phyloP scores from a whole-genome alignment of 1,139 yeast species.

The Hansenula anomala region DNA sequence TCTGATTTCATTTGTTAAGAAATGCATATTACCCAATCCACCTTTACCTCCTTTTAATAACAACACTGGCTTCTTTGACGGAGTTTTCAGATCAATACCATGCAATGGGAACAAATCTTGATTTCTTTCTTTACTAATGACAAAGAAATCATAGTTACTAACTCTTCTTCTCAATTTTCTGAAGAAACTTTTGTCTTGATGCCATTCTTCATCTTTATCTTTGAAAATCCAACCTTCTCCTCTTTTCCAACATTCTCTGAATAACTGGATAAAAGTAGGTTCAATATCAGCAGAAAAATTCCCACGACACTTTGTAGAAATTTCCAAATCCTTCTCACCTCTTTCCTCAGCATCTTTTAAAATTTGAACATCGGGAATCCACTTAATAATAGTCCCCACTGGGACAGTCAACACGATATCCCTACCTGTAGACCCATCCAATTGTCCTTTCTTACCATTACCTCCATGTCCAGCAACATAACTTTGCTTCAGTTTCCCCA shows the following conservation, averaged over 20 bases:
- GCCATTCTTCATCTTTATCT: constrained; percentile 62
- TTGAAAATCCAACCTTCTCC: constrained; percentile 90
- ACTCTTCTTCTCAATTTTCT: constrained; percentile 57
- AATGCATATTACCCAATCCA: constrained; percentile 96
- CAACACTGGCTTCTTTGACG: constrained; percentile 64
- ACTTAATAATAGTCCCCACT: constrained; percentile 78
- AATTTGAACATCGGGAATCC: constrained; percentile 75
- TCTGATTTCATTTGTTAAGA: constrained; percentile 73
- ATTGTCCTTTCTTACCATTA: constrained; percentile 67
- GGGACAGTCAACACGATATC: constrained; percentile 84
- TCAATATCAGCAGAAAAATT: constrained; percentile 20
- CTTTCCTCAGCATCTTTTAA: constrained; percentile 27
- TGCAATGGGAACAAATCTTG: constrained; percentile 70
- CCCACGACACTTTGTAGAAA: constrained; percentile 22
- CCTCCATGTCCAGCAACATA: constrained; percentile 72
- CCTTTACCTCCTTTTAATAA: constrained; percentile 84
- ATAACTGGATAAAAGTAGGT: constrained; percentile 48
- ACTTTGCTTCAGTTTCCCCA: constrained; percentile 62
- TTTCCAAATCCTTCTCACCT: constrained; percentile 11
- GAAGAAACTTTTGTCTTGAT: constrained; percentile 61
- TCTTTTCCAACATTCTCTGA: constrained; percentile 51
- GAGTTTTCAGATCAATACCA: constrained; percentile 70
- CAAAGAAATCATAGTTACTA: constrained; percentile 53
- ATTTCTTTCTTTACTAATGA: constrained; percentile 54
- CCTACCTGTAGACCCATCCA: constrained; percentile 80